These are phyloP conservation scores for Melampsora americana DNA, from an alignment of 1,284 basidiomycete species.

Conservation along the genomic window DNA sequence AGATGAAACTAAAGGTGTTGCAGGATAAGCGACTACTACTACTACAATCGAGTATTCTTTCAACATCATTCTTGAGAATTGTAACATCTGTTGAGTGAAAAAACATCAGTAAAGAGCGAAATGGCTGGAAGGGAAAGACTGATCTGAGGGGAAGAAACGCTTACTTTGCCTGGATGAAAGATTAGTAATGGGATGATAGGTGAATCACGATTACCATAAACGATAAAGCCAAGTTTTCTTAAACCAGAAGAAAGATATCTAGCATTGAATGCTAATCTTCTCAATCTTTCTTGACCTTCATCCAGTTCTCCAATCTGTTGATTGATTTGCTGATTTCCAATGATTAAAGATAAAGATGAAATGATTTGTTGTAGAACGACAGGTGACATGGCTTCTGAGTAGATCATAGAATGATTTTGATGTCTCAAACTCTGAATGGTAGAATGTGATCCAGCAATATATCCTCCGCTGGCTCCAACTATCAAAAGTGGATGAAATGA, in stretches of 20 bases:
- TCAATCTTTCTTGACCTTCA: constrained; percentile 77
- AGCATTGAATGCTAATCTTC: constrained; percentile 89
- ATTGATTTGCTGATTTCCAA: constrained; percentile 62
- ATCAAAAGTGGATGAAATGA: constrained; percentile 52
- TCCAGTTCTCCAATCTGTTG: constrained; percentile 34
- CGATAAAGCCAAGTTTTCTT: constrained; percentile 91
- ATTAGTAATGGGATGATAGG: constrained; percentile 90
- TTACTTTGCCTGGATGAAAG: constrained; percentile 92
- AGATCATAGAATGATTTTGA: constrained; percentile 76
- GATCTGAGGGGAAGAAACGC: constrained; percentile 57
- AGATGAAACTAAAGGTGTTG: constrained; percentile 82
- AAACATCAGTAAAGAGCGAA: constrained; percentile 1
- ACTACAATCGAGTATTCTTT: constrained; percentile 49
- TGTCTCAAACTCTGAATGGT: constrained; percentile 78
- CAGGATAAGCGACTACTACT: constrained; percentile 60
- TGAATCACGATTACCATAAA: constrained; percentile 84
- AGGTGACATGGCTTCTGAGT: constrained; percentile 87
- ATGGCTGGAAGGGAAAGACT: neutral
- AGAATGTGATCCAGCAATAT: constrained; percentile 78
- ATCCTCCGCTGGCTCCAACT: constrained; percentile 94
- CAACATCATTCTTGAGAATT: neutral
- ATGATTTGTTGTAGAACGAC: constrained; percentile 87
- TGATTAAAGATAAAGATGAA: constrained; percentile 91
- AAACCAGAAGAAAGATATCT: constrained; percentile 85
- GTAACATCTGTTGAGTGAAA: neutral